Evolutionary conservation across 352 stramenopile species (phyloP).

Genomic region (Globisporangium lucens): DNA sequence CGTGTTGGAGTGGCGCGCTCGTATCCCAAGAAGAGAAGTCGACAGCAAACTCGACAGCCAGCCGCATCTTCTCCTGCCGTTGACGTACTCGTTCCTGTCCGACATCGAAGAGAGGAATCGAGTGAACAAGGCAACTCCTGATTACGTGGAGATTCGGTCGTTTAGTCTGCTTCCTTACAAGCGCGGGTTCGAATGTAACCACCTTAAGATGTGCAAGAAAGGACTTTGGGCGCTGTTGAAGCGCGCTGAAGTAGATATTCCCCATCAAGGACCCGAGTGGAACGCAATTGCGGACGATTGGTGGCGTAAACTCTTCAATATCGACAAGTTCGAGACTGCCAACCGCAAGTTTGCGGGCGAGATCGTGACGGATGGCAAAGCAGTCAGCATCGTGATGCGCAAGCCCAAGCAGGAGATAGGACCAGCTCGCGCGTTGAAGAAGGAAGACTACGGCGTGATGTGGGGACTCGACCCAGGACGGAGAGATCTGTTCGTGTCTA

Average conservation of each 20-base stretch:
- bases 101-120: conserved; percentile 12
- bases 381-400: conserved; percentile 17
- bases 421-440: neutral
- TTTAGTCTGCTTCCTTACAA: conserved; percentile 21
- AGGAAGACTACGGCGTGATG: conserved; percentile 8
- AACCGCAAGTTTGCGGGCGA: conserved; percentile 10
- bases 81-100: conserved; percentile 7
- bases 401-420: conserved; percentile 12
- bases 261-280: neutral
- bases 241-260: conserved; percentile 1
- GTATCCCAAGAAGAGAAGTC: neutral
- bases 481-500: conserved; percentile 16
- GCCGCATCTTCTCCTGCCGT: neutral
- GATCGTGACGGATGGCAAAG: conserved; percentile 19
- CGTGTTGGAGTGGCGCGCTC: conserved; percentile 5
- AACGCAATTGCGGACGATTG: neutral
- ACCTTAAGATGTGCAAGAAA: conserved; percentile 20
- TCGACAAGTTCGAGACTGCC: conserved; percentile 16
- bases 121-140: neutral
- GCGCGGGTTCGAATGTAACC: conserved; percentile 18
- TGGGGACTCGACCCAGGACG: conserved; percentile 19
- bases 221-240: conserved; percentile 9
- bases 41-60: conserved; percentile 8
- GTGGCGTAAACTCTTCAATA: conserved; percentile 15
- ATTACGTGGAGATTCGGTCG: conserved; percentile 5